Evolutionary conservation across 1,284 basidiomycete species (phyloP), one percentile per base, ranked within the genome.

Genomic region (Apiotrichum montevideense): DNA sequence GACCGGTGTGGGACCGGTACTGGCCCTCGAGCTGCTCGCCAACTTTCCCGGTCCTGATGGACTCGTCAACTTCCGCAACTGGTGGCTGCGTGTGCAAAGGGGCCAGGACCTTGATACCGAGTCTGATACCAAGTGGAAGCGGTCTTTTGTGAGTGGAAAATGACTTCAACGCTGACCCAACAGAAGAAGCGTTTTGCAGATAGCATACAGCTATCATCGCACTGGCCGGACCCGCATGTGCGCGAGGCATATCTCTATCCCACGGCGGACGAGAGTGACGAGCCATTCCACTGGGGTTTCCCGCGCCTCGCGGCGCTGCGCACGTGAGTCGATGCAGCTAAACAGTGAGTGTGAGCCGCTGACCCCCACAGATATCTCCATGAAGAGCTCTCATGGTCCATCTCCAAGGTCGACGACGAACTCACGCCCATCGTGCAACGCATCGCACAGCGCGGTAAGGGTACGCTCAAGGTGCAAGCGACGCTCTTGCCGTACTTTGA

Each of bases 251-350:
- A 99, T 75, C 87, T 88, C 63, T 84, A 91, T 66, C 95, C 96
- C 0, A 83, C 84, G 0, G 88, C 97, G 5, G 94, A 98, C 71
- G 83, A 84, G 51, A 95, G 91, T 3, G 86, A 92, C 54, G 94
- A 98, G 68, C 87, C 89, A 0, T 98, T 99, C 73, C 90, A 91
- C 66, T 99, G 96, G 96, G 95, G 92, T 7, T 79, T 95, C 61
- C 93, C 95, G 6, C 94, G 98, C 70, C 83, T 99, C 1, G 92
- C 97, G 67, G 90, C 87, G 1, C 81, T 97, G 51, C 84, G 92
- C 65, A 77, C 82, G 88, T 91, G 70, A 63, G 86, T 77, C 11
- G 7, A 41, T 43, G 14, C 40, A 21, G n/a, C 6, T 34, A 4
- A 8, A 15, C 39, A 53, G 6, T n/a, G 46, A 34, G 43, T 21